These are phyloP conservation scores for Blepharisma undulans DNA, from an alignment of 169 alveolate genomes.

Conservation along the genomic window DNA sequence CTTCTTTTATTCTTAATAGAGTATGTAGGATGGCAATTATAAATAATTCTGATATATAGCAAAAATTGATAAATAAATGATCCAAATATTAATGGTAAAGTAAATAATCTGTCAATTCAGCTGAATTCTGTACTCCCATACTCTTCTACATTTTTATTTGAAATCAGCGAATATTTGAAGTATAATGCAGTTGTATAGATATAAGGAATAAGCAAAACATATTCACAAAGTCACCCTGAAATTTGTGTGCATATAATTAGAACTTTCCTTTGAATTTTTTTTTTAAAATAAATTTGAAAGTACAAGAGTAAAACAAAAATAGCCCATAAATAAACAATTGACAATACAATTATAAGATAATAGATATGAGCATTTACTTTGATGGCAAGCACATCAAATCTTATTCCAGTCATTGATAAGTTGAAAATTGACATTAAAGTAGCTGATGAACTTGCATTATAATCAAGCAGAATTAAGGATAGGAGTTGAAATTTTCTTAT, in stretches of 20 bases:
- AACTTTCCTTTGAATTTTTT: not conserved
- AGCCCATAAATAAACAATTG: not conserved
- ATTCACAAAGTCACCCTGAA: not conserved
- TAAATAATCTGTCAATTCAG: not conserved
- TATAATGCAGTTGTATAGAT: not conserved
- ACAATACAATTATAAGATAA: not conserved
- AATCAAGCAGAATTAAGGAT: not conserved
- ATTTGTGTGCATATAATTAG: not conserved
- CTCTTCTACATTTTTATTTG: not conserved
- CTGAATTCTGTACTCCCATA: not conserved
- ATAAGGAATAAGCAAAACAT: not conserved
- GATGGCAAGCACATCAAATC: not conserved
- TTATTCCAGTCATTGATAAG: not conserved
- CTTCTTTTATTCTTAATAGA: not conserved
- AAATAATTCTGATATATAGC: not conserved
- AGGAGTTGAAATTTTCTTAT: not conserved
- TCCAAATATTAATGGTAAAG: not conserved
- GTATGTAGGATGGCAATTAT: not conserved
- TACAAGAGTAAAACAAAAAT: not conserved
- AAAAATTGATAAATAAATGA: not conserved
- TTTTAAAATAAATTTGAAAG: not conserved
- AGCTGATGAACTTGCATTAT: not conserved
- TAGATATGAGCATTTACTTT: not conserved
- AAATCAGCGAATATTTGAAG: not conserved
- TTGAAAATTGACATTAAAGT: not conserved